A percentile compares a stretch with the other conserved stretches of the same genome.
phyloP scores from a whole-genome alignment of 2,329 filamentous ascomycete genomes.

The Cladosporium sp. region DNA sequence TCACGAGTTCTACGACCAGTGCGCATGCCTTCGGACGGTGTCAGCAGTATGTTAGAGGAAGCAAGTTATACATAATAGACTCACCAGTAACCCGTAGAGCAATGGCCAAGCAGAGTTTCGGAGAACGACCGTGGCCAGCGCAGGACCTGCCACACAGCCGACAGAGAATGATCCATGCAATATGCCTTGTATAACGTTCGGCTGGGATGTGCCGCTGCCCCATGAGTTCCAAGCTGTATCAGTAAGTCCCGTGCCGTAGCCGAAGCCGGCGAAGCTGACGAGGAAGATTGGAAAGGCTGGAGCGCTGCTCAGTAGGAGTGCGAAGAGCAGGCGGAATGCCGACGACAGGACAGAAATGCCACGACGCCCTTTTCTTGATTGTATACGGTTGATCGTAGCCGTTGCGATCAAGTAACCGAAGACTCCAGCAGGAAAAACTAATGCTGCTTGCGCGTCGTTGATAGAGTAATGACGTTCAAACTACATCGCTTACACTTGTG shows the following conservation, averaged over 20 bases:
- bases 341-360: neutral
- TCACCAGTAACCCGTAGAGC: neutral
- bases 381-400: neutral
- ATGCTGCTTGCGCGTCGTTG: conserved; percentile 2
- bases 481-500: neutral
- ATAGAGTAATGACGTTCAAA: conserved; percentile 1
- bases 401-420: conserved; percentile 14
- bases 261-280: conserved; percentile 2
- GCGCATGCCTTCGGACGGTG: neutral
- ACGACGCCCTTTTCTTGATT: neutral
- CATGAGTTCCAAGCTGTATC: conserved; percentile 15
- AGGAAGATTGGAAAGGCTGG: conserved; percentile 3
- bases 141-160: conserved; percentile 5
- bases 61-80: neutral
- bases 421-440: conserved; percentile 13
- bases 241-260: conserved; percentile 14
- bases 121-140: neutral
- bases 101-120: neutral
- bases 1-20: neutral
- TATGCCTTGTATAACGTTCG: conserved; percentile 9
- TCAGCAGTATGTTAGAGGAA: neutral
- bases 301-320: neutral
- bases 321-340: neutral
- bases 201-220: neutral
- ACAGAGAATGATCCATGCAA: conserved; percentile 10